Conservation (phyloP, 2,329 filamentous ascomycete genomes). For the Drechslerella dactyloides region DNA sequence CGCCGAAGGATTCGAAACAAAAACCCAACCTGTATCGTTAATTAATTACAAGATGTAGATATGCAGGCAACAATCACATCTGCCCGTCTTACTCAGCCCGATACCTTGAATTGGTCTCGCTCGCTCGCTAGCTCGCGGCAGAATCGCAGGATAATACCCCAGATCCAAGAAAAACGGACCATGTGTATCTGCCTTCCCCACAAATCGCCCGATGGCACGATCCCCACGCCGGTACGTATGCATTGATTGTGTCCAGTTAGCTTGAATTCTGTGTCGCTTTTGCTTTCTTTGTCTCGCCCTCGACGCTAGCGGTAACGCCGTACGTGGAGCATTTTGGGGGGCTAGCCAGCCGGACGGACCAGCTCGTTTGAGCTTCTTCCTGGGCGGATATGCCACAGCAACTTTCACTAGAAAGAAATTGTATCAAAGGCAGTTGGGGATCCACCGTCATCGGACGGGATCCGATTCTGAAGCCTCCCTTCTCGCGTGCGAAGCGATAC, state of each 20-base stretch:
- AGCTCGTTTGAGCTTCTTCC: too few species aligned
- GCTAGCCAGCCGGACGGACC: background rate
- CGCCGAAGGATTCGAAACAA: too few species aligned
- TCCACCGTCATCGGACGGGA: slow-evolving; percentile 6
- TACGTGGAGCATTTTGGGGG: slow-evolving; percentile 1
- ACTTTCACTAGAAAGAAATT: too few species aligned
- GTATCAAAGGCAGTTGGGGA: background rate
- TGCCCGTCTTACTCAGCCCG: slow-evolving; percentile 2
- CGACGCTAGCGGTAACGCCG: background rate
- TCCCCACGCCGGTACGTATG: background rate
- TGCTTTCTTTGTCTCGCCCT: background rate
- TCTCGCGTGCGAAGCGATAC: slow-evolving; percentile 1
- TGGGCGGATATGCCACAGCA: too few species aligned
- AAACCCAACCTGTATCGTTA: too few species aligned
- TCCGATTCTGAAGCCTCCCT: background rate
- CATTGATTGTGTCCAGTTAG: too few species aligned
- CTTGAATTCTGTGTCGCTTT: background rate
- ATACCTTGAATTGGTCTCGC: slow-evolving; percentile 1
- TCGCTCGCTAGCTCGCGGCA: slow-evolving; percentile 7
- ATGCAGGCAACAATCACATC: background rate
- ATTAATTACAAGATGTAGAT: too few species aligned
- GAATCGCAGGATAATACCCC: slow-evolving; percentile 37
- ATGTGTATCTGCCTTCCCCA: slow-evolving; percentile 35
- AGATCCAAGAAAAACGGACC: slow-evolving; percentile 23
- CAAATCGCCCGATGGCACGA: slow-evolving; percentile 31